Percentiles rank a stretch among this genome's conserved stretches.
Evolutionary conservation across 371 early-diverging fungal species (phyloP).

Genomic region (Dichotomocladium elegans): DNA sequence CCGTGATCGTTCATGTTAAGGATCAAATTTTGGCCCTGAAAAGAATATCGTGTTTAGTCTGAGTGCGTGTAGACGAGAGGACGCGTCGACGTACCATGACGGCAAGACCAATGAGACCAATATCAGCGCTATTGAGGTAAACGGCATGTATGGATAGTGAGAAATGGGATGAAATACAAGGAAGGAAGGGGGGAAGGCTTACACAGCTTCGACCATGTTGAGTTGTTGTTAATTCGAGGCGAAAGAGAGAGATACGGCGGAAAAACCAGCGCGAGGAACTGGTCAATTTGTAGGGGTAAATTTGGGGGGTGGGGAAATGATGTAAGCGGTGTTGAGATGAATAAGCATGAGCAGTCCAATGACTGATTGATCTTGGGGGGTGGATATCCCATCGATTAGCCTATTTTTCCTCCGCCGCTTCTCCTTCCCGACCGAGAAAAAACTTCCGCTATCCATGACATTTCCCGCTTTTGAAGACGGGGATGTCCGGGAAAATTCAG

Average conservation of each 20-base stretch:
- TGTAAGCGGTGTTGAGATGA: conserved; percentile 14
- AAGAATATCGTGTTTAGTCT: background rate
- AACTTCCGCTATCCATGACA: conserved; percentile 7
- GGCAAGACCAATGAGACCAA: conserved; percentile 99
- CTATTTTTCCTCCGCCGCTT: background rate
- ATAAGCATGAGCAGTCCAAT: background rate
- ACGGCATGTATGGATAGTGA: background rate
- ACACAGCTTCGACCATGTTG: conserved; percentile 23
- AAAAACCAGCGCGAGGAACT: background rate
- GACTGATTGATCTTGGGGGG: background rate
- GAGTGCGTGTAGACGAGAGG: background rate
- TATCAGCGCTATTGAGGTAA: conserved; percentile 78
- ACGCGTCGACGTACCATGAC: conserved; percentile 80
- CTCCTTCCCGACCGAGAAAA: conserved; percentile 1
- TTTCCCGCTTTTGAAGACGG: conserved; percentile 9
- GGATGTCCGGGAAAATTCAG: conserved; percentile 9
- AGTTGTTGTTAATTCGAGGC: background rate
- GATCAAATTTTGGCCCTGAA: conserved; percentile 96
- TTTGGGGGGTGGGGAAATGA: conserved; percentile 9
- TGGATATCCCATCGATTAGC: background rate
- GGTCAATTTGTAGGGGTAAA: conserved; percentile 7
- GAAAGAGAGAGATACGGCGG: conserved; percentile 8
- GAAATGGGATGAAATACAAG: background rate
- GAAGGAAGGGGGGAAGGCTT: background rate
- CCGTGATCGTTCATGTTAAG: conserved; percentile 98